Base-by-base conservation (phyloP, 768 basidiomycete species). In the Boletus vinaceobasis region DNA sequence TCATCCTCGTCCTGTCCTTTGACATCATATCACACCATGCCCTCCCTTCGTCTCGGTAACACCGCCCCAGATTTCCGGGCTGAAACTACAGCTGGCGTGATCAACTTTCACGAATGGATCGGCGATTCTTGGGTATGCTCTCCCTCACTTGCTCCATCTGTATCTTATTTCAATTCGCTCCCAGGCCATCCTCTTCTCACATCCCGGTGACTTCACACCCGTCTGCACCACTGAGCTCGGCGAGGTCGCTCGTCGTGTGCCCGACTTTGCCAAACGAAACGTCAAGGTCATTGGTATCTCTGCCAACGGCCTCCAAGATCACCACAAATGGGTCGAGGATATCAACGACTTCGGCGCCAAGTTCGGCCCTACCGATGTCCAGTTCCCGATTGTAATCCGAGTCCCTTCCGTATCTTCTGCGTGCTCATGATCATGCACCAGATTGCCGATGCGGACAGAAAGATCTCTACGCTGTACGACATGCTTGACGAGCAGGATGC, bases 141-240 rank as follows among this genome's bases (percentile, higher is more conserved):
- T 37, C 15, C 1, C 29, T 27, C 43, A n/a, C 60, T n/a, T 44
- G 37, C 27, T 29, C n/a, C 1, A 26, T 26, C 23, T n/a, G 6
- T 49, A 36, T 29, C 23, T 10, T 50, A 45, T 26, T 43, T 58
- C 36, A 51, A 38, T 37, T 7, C n/a, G 31, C 29, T 26, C 32
- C n/a, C 54, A 91, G 90, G 88, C 80, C 47, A 74, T 93, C 69
- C 79, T 98, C 53, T 98, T 98, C 83, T 96, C 93, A 31, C 94
- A 97, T 73, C 93, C 93, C 1, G 94, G 88, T 42, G 88, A 93
- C 68, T 93, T 93, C 68, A 90, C 89, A n/a, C 89, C 90, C 46
- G 87, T 95, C 49, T 94, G 91, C 81, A 95, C 97, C 45, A 99
- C 97, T 51, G 97, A 98, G 77, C 87, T 98, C 36, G 94, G 92